A percentile compares a stretch with the other conserved stretches of the same genome.
phyloP scores from a whole-genome alignment of 176 grass and related monocot genomes.

The Musa itinerans region DNA sequence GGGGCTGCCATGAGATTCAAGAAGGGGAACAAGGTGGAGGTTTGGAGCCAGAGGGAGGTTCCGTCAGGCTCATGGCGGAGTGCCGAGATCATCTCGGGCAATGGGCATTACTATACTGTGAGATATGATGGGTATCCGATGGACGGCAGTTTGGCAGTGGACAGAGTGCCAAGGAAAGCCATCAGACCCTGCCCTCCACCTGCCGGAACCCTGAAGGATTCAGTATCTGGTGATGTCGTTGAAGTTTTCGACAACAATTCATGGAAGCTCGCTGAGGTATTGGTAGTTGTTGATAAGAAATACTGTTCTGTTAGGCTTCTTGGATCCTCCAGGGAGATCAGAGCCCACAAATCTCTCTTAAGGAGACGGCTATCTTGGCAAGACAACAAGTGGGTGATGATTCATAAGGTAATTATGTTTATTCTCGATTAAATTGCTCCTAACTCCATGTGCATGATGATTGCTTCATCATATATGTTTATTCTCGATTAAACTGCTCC shows the following conservation, averaged over 20 bases:
- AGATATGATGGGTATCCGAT: constrained; percentile 23
- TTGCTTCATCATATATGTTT: neutral
- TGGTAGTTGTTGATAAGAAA: constrained; percentile 32
- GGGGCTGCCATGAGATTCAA: constrained; percentile 39
- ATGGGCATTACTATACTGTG: constrained; percentile 56
- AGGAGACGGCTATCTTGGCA: constrained; percentile 56
- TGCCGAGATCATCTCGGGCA: constrained; percentile 56
- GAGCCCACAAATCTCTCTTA: constrained; percentile 34
- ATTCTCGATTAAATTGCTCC: neutral
- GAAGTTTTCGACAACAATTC: constrained; percentile 64
- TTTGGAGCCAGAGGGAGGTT: constrained; percentile 34
- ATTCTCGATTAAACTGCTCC: neutral
- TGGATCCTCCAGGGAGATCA: constrained; percentile 46
- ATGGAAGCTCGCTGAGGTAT: constrained; percentile 59
- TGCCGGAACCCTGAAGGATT: constrained; percentile 12
- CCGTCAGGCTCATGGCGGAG: constrained; percentile 56
- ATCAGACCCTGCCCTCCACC: constrained; percentile 45
- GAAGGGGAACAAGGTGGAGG: constrained; percentile 63
- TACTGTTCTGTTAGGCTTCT: constrained; percentile 52
- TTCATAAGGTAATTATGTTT: constrained; percentile 46
- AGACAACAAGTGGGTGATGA: constrained; percentile 59
- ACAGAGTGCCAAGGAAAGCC: constrained; percentile 49
- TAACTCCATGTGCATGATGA: neutral
- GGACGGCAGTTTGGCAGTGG: constrained; percentile 19
- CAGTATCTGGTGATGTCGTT: constrained; percentile 35